phyloP scores from a whole-genome alignment of 345 rosid genomes.

The Reutealis trisperma region DNA sequence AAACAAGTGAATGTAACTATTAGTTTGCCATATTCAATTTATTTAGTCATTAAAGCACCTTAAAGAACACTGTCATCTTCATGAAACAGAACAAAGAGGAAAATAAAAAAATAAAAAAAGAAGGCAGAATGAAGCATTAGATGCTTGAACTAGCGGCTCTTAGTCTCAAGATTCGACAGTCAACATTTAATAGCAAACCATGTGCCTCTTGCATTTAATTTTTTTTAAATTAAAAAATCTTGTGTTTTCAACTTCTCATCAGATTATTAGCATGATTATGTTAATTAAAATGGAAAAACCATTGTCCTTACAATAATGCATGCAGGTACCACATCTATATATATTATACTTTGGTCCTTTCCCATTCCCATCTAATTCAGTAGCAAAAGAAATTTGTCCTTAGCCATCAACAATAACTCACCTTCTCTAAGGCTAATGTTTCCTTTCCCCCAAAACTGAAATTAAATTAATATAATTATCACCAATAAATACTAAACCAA shows the following conservation, averaged over 20 bases:
- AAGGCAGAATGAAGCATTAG: too few species aligned
- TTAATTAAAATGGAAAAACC: constrained; percentile 8
- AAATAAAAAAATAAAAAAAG: too few species aligned
- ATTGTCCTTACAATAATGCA: background rate
- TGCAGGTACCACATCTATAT: background rate
- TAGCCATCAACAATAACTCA: background rate
- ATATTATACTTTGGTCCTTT: background rate
- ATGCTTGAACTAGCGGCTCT: constrained; percentile 47
- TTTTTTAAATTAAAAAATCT: too few species aligned
- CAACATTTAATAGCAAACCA: too few species aligned
- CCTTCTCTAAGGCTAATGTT: background rate
- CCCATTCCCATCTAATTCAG: background rate
- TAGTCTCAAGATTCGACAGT: too few species aligned
- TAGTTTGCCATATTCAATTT: background rate
- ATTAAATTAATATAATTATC: background rate
- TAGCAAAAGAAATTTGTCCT: background rate
- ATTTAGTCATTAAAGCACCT: background rate
- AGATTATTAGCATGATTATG: background rate
- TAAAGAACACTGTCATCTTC: too few species aligned
- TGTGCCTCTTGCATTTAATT: background rate
- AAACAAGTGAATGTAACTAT: background rate
- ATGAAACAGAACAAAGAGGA: too few species aligned
- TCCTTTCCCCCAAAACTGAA: background rate
- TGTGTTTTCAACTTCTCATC: background rate
- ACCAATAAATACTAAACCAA: constrained; percentile 5